Percentiles rank a stretch among this genome's conserved stretches.
Conservation (phyloP, 2,329 filamentous ascomycete species). For the Sphaerulina musiva region DNA sequence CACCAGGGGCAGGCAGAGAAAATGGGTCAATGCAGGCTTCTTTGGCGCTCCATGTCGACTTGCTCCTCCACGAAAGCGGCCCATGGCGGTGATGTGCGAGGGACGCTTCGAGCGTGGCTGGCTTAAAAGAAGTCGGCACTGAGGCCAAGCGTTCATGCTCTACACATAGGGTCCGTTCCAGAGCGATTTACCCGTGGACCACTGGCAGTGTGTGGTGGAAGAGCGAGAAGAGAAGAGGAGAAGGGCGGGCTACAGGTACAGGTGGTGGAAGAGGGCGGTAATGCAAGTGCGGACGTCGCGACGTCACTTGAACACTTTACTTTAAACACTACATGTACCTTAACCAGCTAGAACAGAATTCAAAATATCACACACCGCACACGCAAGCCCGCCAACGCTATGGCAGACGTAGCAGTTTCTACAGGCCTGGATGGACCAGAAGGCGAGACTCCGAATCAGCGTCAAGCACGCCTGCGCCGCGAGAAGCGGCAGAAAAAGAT, state of each 20-base stretch:
- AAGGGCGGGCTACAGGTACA: background rate
- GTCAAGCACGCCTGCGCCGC: slow-evolving; percentile 66
- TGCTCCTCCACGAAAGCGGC: background rate
- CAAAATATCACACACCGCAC: background rate
- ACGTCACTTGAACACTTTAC: background rate
- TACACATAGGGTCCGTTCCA: background rate
- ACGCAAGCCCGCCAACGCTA: slow-evolving; percentile 7
- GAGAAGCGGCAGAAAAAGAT: slow-evolving; percentile 76
- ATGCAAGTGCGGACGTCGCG: background rate
- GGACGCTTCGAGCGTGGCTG: background rate
- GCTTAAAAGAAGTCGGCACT: background rate
- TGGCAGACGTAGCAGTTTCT: slow-evolving; percentile 27
- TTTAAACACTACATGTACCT: background rate
- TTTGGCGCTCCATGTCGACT: slow-evolving; percentile 21
- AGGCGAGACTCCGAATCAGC: slow-evolving; percentile 41
- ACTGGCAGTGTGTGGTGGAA: background rate
- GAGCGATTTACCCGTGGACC: no score
- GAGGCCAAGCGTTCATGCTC: background rate
- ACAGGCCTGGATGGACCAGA: slow-evolving; percentile 23
- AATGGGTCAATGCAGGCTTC: slow-evolving; percentile 58
- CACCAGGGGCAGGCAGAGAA: slow-evolving; percentile 68
- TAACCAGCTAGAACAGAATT: background rate
- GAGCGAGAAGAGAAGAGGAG: background rate
- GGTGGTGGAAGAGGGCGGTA: no score
- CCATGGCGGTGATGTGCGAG: background rate